Evolutionary conservation across 2,329 filamentous ascomycete species (phyloP).

Genomic region (Cadophora sp.): DNA sequence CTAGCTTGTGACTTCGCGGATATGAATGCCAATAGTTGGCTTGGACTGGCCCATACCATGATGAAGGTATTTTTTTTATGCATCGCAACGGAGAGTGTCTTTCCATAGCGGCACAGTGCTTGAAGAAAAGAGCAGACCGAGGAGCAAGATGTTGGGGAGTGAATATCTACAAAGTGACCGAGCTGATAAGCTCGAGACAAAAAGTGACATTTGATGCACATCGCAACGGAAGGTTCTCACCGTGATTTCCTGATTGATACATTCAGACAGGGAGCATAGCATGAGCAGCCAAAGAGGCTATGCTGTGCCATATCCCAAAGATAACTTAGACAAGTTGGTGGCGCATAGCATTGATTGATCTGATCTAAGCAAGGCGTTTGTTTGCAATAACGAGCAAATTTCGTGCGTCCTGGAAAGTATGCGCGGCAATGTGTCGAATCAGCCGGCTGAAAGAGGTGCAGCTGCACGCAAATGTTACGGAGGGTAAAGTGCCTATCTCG

Average conservation of each 20-base stretch:
- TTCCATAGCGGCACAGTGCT: slow-evolving; percentile 20
- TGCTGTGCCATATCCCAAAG: slow-evolving; percentile 15
- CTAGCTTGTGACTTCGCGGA: slow-evolving; percentile 3
- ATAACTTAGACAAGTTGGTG: slow-evolving; percentile 12
- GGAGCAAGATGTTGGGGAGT: neutral
- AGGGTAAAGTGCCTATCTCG: slow-evolving; percentile 8
- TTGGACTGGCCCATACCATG: neutral
- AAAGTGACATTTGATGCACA: slow-evolving; percentile 24
- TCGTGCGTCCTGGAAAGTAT: slow-evolving; percentile 16
- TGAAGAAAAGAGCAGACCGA: neutral
- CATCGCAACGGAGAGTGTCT: slow-evolving; percentile 25
- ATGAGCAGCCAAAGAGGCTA: slow-evolving; percentile 14
- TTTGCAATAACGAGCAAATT: slow-evolving; percentile 20
- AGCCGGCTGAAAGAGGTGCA: slow-evolving; percentile 21
- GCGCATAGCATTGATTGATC: slow-evolving; percentile 24
- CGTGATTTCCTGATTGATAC: slow-evolving; percentile 23
- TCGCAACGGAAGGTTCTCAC: slow-evolving; percentile 20
- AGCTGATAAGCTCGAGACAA: slow-evolving; percentile 6
- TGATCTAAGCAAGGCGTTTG: slow-evolving; percentile 14
- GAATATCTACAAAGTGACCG: slow-evolving; percentile 15
- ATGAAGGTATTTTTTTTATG: slow-evolving; percentile 17
- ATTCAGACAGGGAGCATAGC: slow-evolving; percentile 16
- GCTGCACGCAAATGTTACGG: slow-evolving; percentile 12
- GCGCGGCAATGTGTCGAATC: slow-evolving; percentile 16
- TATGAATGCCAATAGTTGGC: neutral